phyloP scores from a whole-genome alignment of 441 rosid genomes.

The Flueggea neowawraea region DNA sequence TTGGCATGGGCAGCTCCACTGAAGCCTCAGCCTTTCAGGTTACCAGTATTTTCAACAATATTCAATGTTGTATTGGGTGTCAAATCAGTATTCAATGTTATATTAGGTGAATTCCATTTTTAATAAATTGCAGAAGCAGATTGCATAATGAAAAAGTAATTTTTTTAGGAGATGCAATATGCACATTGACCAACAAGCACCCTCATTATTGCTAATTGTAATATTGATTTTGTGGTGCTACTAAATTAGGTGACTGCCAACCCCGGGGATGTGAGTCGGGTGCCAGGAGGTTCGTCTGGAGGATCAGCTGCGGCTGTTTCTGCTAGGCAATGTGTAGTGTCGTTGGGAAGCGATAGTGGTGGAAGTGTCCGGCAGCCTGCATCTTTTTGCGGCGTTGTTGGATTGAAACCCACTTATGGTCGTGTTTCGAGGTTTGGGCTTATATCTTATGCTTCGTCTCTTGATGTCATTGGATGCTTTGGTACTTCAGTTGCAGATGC shows the following conservation, averaged over 20 bases:
- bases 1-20: constrained; percentile 96
- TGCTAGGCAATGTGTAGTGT: constrained; percentile 81
- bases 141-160: not conserved
- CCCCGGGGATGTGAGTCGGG: constrained; percentile 91
- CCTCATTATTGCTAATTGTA: too few species aligned
- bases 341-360: constrained; percentile 97
- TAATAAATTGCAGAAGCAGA: too few species aligned
- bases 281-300: constrained; percentile 94
- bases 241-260: constrained; percentile 76
- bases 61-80: too few species aligned
- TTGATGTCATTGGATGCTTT: constrained; percentile 91
- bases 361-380: constrained; percentile 99
- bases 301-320: constrained; percentile 97
- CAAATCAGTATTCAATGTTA: too few species aligned
- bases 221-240: constrained; percentile 37
- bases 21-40: constrained; percentile 93
- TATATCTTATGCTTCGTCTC: constrained; percentile 94
- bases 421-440: constrained; percentile 96
- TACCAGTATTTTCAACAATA: not conserved
- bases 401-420: constrained; percentile 91
- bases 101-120: too few species aligned
- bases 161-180: not conserved
- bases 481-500: constrained; percentile 87
- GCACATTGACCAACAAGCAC: constrained; percentile 1
- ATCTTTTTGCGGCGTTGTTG: constrained; percentile 94